These are phyloP conservation scores for Chaetoceros muelleri DNA, from an alignment of 108 stramenopile genomes.

Conservation along the genomic window DNA sequence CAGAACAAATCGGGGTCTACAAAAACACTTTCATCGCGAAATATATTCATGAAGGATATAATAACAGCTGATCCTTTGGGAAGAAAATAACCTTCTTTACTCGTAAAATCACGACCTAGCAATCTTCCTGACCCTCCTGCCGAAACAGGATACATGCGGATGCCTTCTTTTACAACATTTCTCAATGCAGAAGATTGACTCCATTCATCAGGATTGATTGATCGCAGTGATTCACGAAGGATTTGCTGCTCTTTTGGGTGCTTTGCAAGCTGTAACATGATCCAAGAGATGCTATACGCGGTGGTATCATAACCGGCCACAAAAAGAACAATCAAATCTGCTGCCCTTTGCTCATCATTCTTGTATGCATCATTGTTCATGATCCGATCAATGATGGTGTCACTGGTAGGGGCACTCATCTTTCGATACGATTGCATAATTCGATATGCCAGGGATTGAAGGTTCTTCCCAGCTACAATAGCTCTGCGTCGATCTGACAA, in stretches of 20 bases:
- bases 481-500: slow-evolving; percentile 8
- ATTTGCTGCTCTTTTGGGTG: not conserved
- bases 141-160: not conserved
- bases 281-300: not conserved
- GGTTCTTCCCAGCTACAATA: not conserved
- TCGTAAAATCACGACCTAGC: not conserved
- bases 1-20: not conserved
- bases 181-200: not conserved
- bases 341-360: not conserved
- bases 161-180: not conserved
- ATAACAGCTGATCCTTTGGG: not conserved
- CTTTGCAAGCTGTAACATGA: not conserved
- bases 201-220: not conserved
- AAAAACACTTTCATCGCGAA: not conserved
- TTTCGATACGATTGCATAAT: slow-evolving; percentile 21
- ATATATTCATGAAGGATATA: not conserved
- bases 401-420: slow-evolving; percentile 2
- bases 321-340: not conserved
- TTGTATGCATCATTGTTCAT: slow-evolving; percentile 20
- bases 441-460: slow-evolving; percentile 12
- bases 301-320: not conserved
- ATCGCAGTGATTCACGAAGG: not conserved
- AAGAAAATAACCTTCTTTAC: not conserved
- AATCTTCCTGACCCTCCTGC: not conserved
- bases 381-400: slow-evolving; percentile 28